A percentile compares a stretch with the other conserved stretches of the same genome.
phyloP scores from a whole-genome alignment of 345 rosid species.

The Excoecaria cochinchinensis region DNA sequence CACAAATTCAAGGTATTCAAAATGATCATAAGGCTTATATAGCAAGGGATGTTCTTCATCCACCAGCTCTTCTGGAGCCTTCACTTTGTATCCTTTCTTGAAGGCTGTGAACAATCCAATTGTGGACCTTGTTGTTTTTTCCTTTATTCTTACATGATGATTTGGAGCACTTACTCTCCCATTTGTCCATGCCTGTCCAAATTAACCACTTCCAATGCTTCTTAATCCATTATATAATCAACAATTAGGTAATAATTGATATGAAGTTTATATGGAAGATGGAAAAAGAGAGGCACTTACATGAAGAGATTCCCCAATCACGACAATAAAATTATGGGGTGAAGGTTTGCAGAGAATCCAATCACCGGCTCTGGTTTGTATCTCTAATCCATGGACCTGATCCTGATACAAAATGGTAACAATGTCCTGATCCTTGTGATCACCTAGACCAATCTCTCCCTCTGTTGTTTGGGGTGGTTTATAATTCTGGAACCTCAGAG shows the following conservation, averaged over 20 bases:
- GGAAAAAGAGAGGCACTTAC: constrained; percentile 12
- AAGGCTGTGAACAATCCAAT: constrained; percentile 30
- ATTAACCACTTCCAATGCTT: neutral
- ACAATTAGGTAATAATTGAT: neutral
- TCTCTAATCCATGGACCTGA: constrained; percentile 50
- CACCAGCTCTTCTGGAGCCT: constrained; percentile 30
- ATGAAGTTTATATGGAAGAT: neutral
- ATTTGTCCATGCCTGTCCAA: constrained; percentile 23
- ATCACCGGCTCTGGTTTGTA: constrained; percentile 37
- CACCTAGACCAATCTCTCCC: constrained; percentile 24
- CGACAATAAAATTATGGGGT: constrained; percentile 29
- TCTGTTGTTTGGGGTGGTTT: constrained; percentile 15
- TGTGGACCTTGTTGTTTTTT: constrained; percentile 20
- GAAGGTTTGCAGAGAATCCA: constrained; percentile 32
- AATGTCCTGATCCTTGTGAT: constrained; percentile 59
- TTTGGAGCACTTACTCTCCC: constrained; percentile 11
- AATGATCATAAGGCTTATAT: constrained; percentile 30
- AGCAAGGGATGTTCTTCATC: constrained; percentile 33
- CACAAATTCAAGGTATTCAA: constrained; percentile 7
- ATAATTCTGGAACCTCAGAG: constrained; percentile 47
- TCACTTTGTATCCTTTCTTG: constrained; percentile 9
- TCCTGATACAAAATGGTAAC: constrained; percentile 57
- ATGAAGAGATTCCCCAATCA: constrained; percentile 37
- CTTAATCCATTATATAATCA: neutral
- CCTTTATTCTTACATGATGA: constrained; percentile 21